Percentiles rank a stretch among this genome's conserved stretches.
Evolutionary conservation across 306 rosid species (phyloP).

Genomic region (Lathyrus oleraceus): DNA sequence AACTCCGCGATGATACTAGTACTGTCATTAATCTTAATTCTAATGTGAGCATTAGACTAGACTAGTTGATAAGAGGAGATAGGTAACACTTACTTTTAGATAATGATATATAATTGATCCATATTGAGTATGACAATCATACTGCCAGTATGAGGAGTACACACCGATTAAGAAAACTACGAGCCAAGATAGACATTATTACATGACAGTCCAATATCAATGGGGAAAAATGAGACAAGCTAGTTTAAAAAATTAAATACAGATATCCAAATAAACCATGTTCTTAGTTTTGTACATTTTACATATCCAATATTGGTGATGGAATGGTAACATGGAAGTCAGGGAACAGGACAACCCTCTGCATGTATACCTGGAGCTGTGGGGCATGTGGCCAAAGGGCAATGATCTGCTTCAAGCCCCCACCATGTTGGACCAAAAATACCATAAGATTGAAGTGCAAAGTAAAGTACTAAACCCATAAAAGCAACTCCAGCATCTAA

Average conservation of each 20-base stretch:
- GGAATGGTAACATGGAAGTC: constrained; percentile 1
- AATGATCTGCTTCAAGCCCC: constrained; percentile 50
- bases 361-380: constrained; percentile 51
- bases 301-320: neutral
- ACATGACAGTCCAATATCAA: too few species aligned
- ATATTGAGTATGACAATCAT: too few species aligned
- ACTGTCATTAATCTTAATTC: too few species aligned
- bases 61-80: too few species aligned
- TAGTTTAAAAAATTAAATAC: neutral
- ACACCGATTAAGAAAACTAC: too few species aligned
- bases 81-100: too few species aligned
- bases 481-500: constrained; percentile 72
- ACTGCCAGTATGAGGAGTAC: too few species aligned
- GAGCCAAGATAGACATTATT: too few species aligned
- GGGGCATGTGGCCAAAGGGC: constrained; percentile 56
- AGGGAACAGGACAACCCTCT: constrained; percentile 52
- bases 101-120: too few species aligned
- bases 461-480: constrained; percentile 44
- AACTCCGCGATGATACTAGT: too few species aligned
- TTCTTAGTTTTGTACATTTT: neutral
- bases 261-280: neutral
- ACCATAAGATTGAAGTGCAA: constrained; percentile 45
- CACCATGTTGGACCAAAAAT: constrained; percentile 57
- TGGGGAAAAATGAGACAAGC: neutral
- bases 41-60: too few species aligned